These are phyloP conservation scores for Talaromyces sp. DNA, from an alignment of 2,329 filamentous ascomycete genomes.

Conservation along the genomic window DNA sequence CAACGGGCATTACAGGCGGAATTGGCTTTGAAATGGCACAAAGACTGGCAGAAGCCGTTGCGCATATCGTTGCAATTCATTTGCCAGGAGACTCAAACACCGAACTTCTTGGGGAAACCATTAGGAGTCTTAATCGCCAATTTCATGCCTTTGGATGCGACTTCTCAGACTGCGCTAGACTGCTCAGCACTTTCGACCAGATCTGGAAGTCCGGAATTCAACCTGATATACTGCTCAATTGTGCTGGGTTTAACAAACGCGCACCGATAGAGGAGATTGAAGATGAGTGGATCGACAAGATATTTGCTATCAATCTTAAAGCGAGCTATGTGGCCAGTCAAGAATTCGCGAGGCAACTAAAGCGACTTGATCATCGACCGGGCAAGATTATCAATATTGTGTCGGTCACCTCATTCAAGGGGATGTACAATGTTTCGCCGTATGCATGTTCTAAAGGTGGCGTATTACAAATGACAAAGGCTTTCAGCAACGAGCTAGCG, in stretches of 20 bases:
- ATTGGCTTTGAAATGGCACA: not conserved
- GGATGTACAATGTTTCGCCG: slow-evolving; percentile 72
- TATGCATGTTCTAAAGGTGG: slow-evolving; percentile 77
- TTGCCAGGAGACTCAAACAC: not conserved
- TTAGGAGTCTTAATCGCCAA: not conserved
- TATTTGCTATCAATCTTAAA: not conserved
- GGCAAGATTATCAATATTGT: slow-evolving; percentile 67
- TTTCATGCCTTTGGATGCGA: not conserved
- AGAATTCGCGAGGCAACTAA: not conserved
- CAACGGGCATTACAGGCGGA: not conserved
- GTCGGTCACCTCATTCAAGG: slow-evolving; percentile 69
- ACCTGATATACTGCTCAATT: not conserved
- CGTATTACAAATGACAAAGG: slow-evolving; percentile 72
- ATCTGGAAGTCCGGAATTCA: not conserved
- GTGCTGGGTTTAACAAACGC: not conserved
- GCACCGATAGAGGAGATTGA: not conserved
- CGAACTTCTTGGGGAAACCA: not conserved
- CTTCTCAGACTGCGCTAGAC: not conserved
- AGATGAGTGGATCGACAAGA: not conserved
- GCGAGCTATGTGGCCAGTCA: not conserved
- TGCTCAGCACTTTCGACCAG: not conserved
- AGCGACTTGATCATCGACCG: not conserved
- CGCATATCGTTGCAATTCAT: not conserved
- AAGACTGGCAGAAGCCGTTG: not conserved
- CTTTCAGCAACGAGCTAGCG: slow-evolving; percentile 74